Evolutionary conservation across 148 eudicot species (phyloP).

Genomic region (Pouteria glomerata): DNA sequence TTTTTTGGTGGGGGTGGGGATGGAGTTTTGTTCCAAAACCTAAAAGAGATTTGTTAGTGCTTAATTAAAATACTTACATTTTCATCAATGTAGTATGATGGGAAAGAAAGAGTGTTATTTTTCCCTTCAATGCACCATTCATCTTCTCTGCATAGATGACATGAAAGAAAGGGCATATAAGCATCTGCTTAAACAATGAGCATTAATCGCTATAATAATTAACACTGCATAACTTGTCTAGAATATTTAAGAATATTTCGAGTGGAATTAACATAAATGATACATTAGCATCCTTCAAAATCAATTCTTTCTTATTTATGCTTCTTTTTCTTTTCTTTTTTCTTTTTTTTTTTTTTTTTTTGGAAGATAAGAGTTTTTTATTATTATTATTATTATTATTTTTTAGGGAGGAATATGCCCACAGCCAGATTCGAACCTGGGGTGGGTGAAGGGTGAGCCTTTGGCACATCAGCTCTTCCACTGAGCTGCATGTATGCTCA

Average conservation of each 20-base stretch:
- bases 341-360: too few species aligned
- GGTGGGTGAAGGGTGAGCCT: too few species aligned
- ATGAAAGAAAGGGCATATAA: constrained; percentile 17
- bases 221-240: neutral
- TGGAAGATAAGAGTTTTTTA: too few species aligned
- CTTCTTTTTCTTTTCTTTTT: too few species aligned
- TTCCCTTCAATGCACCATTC: constrained; percentile 84
- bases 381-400: too few species aligned
- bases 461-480: too few species aligned
- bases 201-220: neutral
- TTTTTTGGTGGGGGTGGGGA: neutral
- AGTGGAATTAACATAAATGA: neutral
- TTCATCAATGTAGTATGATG: constrained; percentile 96
- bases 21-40: constrained; percentile 3
- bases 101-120: constrained; percentile 76
- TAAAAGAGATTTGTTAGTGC: constrained; percentile 3
- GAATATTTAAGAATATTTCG: neutral
- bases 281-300: neutral
- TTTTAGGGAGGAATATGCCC: too few species aligned
- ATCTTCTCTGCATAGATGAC: constrained; percentile 61
- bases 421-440: too few species aligned
- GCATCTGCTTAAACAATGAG: neutral
- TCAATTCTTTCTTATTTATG: neutral
- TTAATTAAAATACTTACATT: constrained; percentile 55
- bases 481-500: too few species aligned